Base-by-base conservation (phyloP, 1,139 yeast genomes). In the Hemisphaericaspora lyxosophila region DNA sequence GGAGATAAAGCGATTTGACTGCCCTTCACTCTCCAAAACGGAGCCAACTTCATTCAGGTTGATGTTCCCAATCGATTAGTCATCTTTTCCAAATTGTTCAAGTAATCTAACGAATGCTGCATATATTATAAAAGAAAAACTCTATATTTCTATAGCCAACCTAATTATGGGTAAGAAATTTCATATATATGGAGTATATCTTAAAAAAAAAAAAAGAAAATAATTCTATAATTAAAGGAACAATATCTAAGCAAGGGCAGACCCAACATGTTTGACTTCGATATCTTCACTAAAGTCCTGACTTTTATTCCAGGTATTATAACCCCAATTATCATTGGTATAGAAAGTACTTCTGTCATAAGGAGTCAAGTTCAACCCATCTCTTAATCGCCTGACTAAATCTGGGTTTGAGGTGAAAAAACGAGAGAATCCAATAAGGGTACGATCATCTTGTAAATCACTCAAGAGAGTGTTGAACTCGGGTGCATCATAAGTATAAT, bases 361-460 rank as follows among this genome's bases (percentile, higher is more conserved):
- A 7, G 50, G 50, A 35, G 60, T 66, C 46, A 75, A 59, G 20
- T 63, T 63, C 33, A 48, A 41, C n/a, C 75, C 75, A 28, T 72
- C 56, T 39, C 63, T 62, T 27, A 75, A 51, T 53, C 79, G 64
- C 11, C 60, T 46, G 4, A 62, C 67, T 32, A 76, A 58, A 54
- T 76, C 81, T 3, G 81, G 80, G 55, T 75, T 77, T 4, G 78
- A 58, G 33, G 66, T 66, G 46, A 59, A 75, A 43, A 55, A 63
- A 51, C 80, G 66, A 31, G 71, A 70, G 49, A 64, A 64, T 9
- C 65, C 73, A 42, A 67, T 54, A 42, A 70, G 48, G 7, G 73
- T 67, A 48, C 70, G 57, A 31, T 54, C 63, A 41, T 66, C 61
- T 15, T 31, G 16, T 28, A 58, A 47, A 36, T 54, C 59, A 14